Evolutionary conservation across 2,329 filamentous ascomycete genomes (phyloP).

Genomic region (Fusarium sp.): DNA sequence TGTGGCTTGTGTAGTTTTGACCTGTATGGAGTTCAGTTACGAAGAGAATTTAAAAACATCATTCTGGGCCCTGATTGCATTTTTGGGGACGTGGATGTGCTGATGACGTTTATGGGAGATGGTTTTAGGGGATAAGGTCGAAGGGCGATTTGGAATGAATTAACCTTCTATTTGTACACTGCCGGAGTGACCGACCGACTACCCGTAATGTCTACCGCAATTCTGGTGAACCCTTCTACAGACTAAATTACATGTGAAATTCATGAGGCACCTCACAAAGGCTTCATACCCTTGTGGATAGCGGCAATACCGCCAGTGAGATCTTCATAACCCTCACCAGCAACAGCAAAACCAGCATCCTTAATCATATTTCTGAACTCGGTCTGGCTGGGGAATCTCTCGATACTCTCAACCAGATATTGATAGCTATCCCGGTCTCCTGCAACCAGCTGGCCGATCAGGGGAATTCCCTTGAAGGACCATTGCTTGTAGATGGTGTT

Average conservation of each 20-base stretch:
- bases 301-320: constrained; percentile 93
- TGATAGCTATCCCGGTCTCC: constrained; percentile 97
- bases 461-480: constrained; percentile 93
- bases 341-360: constrained; percentile 87
- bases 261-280: constrained; percentile 55
- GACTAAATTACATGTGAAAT: constrained; percentile 45
- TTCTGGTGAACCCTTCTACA: constrained; percentile 29
- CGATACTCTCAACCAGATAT: constrained; percentile 98
- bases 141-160: constrained; percentile 45
- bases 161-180: constrained; percentile 49
- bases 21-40: constrained; percentile 54
- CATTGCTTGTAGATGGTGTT: constrained; percentile 93
- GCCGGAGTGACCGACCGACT: constrained; percentile 27
- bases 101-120: constrained; percentile 37
- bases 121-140: constrained; percentile 36
- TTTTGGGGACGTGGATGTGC: constrained; percentile 36
- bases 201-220: constrained; percentile 32
- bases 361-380: constrained; percentile 88
- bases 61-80: constrained; percentile 47
- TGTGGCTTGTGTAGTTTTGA: constrained; percentile 53
- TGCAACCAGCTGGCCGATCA: constrained; percentile 96
- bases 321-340: constrained; percentile 88
- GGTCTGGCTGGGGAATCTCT: constrained; percentile 88
- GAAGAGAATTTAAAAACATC: constrained; percentile 52
- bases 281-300: constrained; percentile 97